Percentiles rank a stretch among this genome's conserved stretches.
These are phyloP conservation scores for Xylaria sp. DNA, from an alignment of 2,329 filamentous ascomycete genomes.

Conservation along the genomic window DNA sequence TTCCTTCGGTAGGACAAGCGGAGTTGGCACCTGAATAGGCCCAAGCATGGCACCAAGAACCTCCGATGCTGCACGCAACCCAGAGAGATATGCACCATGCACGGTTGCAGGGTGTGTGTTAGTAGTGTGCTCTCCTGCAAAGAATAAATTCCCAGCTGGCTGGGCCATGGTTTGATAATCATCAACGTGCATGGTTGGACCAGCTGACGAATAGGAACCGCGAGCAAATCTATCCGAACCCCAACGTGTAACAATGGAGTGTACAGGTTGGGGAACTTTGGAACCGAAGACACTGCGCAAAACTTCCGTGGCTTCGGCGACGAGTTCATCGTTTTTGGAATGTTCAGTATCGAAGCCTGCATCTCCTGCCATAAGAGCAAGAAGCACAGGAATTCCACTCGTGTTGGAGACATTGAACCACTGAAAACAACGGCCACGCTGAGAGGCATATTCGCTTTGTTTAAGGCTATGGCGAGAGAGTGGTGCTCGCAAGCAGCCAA, in stretches of 20 bases:
- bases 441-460: constrained; percentile 81
- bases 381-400: constrained; percentile 85
- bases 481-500: constrained; percentile 86
- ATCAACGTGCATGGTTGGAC: constrained; percentile 80
- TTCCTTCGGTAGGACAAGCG: constrained; percentile 77
- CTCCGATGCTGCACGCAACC: constrained; percentile 87
- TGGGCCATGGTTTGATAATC: constrained; percentile 95
- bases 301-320: constrained; percentile 83
- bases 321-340: constrained; percentile 77
- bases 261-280: constrained; percentile 79
- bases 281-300: constrained; percentile 79
- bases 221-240: constrained; percentile 89
- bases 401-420: constrained; percentile 97
- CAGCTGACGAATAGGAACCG: constrained; percentile 95
- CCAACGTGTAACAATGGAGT: constrained; percentile 93
- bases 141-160: constrained; percentile 86
- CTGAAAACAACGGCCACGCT: constrained; percentile 92
- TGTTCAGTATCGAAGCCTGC: constrained; percentile 89
- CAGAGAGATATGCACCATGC: constrained; percentile 94
- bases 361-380: constrained; percentile 95
- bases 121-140: constrained; percentile 96
- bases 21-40: constrained; percentile 79
- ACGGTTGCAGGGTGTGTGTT: constrained; percentile 97
- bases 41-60: constrained; percentile 84
- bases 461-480: constrained; percentile 75